Percentiles rank a stretch among this genome's conserved stretches.
Evolutionary conservation across 169 alveolate species (phyloP).

Genomic region (Toxoplasma gondii): DNA sequence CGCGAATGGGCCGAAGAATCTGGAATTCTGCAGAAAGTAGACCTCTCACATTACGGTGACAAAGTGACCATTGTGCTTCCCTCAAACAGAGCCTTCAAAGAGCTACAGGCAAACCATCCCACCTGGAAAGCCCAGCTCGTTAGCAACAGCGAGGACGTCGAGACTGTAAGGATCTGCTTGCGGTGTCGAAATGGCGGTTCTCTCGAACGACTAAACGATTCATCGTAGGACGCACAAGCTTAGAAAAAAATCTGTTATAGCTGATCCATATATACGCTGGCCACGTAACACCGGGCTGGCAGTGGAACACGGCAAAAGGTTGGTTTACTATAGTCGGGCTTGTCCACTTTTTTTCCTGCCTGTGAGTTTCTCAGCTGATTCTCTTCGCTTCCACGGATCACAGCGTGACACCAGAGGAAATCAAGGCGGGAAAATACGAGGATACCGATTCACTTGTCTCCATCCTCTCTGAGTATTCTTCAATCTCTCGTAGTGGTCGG

Average conservation of each 20-base stretch:
- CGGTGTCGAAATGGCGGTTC: neutral
- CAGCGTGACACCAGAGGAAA: slow-evolving; percentile 37
- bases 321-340: neutral
- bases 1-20: slow-evolving; percentile 64
- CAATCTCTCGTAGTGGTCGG: slow-evolving; percentile 54
- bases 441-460: slow-evolving; percentile 59
- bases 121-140: slow-evolving; percentile 61
- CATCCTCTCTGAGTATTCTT: slow-evolving; percentile 60
- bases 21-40: slow-evolving; percentile 53
- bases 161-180: slow-evolving; percentile 41
- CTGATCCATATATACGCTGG: too few relatives aligned
- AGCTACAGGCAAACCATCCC: slow-evolving; percentile 57
- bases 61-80: slow-evolving; percentile 63
- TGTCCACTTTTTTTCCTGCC: neutral
- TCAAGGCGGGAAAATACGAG: slow-evolving; percentile 56
- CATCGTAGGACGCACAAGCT: neutral
- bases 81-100: slow-evolving; percentile 60
- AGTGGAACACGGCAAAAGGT: too few relatives aligned
- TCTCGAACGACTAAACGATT: neutral
- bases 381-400: slow-evolving; percentile 65
- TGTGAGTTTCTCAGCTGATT: slow-evolving; percentile 45
- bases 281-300: too few relatives aligned
- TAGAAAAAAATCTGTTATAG: neutral
- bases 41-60: slow-evolving; percentile 54
- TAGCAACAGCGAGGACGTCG: slow-evolving; percentile 60